Evolutionary conservation across 2,329 filamentous ascomycete species (phyloP), one percentile per base, ranked within the genome.

Genomic region (Epichloe elymi): DNA sequence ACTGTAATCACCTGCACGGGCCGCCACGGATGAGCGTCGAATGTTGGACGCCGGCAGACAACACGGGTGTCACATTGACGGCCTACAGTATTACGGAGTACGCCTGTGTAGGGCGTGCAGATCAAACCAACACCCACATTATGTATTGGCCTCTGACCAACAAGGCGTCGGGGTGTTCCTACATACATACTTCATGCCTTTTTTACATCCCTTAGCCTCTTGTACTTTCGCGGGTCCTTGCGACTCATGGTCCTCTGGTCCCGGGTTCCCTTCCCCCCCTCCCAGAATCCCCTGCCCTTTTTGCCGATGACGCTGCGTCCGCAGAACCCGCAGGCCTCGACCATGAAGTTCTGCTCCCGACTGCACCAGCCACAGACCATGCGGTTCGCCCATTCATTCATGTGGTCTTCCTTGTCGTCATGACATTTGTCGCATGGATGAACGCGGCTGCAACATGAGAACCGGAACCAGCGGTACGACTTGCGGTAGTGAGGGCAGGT

Each of bases 311-410:
- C 76, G 47, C 75, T 78, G 36, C 82, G 72, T 46, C 83, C 84
- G 61, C 88, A 94, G 60, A 87, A 80, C 1, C 72, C 75, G 64
- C 88, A 94, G 54, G 83, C 82, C 61, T 90, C 85, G 1, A 85
- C 81, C 20, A 81, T 73, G 66, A 88, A 94, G 56, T 82, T 82
- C 68, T 91, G 86, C 70, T 94, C 88, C 48, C 88, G 74, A 56
- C 83, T 88, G 66, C 87, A 88, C 70, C 77, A 85, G 6, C 85
- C 85, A 63, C 86, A 91, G 37, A 91, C 80, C 86, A 93, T 93
- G 46, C 86, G 74, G 60, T 84, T 88, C 7, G 88, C 88, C 74
- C 87, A 88, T 68, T 93, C 88, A 56, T 86, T 83, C 7, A 77
- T 70, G 67, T 94, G 88, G 48, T 85, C 82, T 58, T 82, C 79